Conservation (phyloP, 1,284 basidiomycete genomes). For the Puccinia horiana region DNA sequence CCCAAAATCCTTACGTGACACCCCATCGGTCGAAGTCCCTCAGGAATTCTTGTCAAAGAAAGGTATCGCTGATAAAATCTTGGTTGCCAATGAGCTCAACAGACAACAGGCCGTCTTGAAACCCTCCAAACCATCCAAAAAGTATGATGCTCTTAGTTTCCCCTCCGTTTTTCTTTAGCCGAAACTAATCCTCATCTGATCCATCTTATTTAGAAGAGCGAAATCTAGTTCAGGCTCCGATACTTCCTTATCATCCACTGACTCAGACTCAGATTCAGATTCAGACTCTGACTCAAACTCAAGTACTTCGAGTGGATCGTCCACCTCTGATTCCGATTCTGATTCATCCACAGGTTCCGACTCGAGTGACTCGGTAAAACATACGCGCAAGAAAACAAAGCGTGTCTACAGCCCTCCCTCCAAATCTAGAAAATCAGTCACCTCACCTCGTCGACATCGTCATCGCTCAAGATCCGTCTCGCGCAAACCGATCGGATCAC, state of each 20-base stretch:
- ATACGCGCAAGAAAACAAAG: conserved; percentile 5
- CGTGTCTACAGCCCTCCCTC: neutral
- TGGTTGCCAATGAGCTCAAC: conserved; percentile 28
- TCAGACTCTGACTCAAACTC: conserved; percentile 18
- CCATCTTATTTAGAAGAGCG: neutral
- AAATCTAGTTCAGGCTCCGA: conserved; percentile 1
- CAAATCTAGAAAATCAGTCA: neutral
- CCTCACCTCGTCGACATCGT: conserved; percentile 13
- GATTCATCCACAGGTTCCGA: conserved; percentile 20
- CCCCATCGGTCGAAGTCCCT: conserved; percentile 38
- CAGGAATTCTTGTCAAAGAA: conserved; percentile 42
- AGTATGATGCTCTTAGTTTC: neutral
- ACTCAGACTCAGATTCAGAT: conserved; percentile 27
- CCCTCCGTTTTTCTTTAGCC: neutral
- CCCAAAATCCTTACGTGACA: conserved; percentile 12
- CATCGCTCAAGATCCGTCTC: conserved; percentile 21
- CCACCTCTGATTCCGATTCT: conserved; percentile 12
- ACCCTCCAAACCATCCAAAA: conserved; percentile 8
- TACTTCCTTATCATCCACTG: conserved; percentile 22
- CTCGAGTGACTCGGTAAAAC: conserved; percentile 11
- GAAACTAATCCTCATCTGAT: neutral
- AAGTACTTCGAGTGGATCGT: neutral
- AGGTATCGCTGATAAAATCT: conserved; percentile 45
- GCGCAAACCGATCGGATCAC: conserved; percentile 7
- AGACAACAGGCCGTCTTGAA: conserved; percentile 9